Base-by-base conservation (phyloP, 148 eudicot genomes). In the Euryodendron excelsum region DNA sequence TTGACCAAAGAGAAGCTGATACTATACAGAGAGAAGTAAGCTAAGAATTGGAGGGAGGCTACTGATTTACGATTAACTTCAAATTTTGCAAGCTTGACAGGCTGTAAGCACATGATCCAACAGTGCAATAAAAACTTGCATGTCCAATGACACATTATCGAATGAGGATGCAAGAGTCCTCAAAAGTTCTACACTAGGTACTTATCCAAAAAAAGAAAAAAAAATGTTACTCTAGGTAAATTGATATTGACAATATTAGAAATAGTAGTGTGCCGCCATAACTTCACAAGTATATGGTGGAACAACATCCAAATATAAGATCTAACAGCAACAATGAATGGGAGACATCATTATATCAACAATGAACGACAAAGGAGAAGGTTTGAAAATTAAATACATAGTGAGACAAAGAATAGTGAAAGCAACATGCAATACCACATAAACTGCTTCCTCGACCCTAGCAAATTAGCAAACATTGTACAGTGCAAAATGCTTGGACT, bases 351-450 rank as follows among this genome's bases (percentile, higher is more conserved):
- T 68, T 15, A 23, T 41, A 12, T 10, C 20, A n/a, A 11, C 14
- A 68, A 18, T 36, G 44, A 18, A 41, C 25, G 63, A 4, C 36
- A 45, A 50, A 76, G 79, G 59, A 37, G 13, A 48, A 62, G 13
- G 68, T 30, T 64, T 47, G 45, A 64, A 47, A 31, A 50, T 14
- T 48, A 28, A 12, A 48, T 39, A 56, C 14, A 36, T 17, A 18
- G 0, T 48, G 20, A 13, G 58, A 30, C 14, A 21, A 72, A 58
- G 27, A 7, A 44, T 56, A 48, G 18, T 3, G 12, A 78, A 70
- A 34, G 70, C 77, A 60, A 33, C 69, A 78, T 14, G 66, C 33
- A 78, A 52, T 55, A 55, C 27, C 6, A 47, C 28, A 5, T 18
- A 73, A 70, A 52, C 58, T 20, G 28, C 33, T 31, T 74, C 61